Evolutionary conservation across 768 basidiomycete species (phyloP).

Genomic region (Chalciporus sphaerocephalus): DNA sequence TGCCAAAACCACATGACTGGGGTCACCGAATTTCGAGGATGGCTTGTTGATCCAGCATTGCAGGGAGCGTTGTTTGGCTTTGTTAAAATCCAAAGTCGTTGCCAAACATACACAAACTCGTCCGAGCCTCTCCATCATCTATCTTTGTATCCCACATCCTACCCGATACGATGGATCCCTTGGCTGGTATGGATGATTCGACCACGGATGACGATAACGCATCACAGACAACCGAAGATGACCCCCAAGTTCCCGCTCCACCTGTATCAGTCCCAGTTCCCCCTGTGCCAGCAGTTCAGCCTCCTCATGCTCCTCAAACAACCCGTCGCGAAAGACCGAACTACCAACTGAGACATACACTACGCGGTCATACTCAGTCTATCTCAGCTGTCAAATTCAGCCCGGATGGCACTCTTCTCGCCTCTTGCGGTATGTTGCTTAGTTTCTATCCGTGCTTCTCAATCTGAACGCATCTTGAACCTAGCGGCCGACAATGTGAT

Average conservation of each 20-base stretch:
- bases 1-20: constrained; percentile 14
- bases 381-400: constrained; percentile 92
- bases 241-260: constrained; percentile 65
- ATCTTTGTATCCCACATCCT: background rate
- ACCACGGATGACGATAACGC: constrained; percentile 59
- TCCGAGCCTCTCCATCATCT: constrained; percentile 2
- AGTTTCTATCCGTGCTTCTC: background rate
- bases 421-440: constrained; percentile 72
- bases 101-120: constrained; percentile 23
- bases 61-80: constrained; percentile 16
- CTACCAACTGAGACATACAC: constrained; percentile 62
- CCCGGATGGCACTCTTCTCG: constrained; percentile 77
- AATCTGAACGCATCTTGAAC: background rate
- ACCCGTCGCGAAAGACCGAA: constrained; percentile 46
- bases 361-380: constrained; percentile 75
- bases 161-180: constrained; percentile 16
- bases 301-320: constrained; percentile 32
- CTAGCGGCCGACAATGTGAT: constrained; percentile 72
- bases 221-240: constrained; percentile 83
- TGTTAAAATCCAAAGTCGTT: constrained; percentile 23
- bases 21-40: too few species aligned
- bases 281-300: constrained; percentile 28
- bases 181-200: constrained; percentile 37
- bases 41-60: background rate
- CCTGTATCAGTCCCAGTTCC: constrained; percentile 37